Base-by-base conservation (phyloP, 768 basidiomycete genomes). In the Pilatotrama ljubarskyi region DNA sequence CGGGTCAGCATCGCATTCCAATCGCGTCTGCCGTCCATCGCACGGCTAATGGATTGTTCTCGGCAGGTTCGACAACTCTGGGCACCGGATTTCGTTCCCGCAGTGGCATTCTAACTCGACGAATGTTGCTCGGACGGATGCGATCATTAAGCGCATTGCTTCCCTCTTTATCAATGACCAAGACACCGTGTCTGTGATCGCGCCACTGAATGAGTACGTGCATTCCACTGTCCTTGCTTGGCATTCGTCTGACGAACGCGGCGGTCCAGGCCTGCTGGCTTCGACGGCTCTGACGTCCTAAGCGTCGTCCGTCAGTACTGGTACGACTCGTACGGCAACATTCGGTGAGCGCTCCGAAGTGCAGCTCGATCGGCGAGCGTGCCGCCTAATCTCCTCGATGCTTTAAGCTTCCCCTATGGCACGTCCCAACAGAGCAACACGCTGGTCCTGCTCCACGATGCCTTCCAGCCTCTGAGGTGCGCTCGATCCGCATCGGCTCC, bases 41-140 rank as follows among this genome's bases (percentile, higher is more conserved):
- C 24, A 38, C 26, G 24, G 43, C 49, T 55, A 2, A 29, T 38
- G 9, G 37, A 4, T 40, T 3, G 10, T 47, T 32, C 17, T 55
- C 52, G 18, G 0, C 67, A 90, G 91, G 20, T 93, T 84, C 66
- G 91, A 93, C 67, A 93, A 93, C 66, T 92, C 90, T 46, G 91
- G 91, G 18, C 87, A 86, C 50, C 82, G 73, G 59, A 70, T 84
- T 61, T 57, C 77, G 10, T 82, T 72, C 64, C 91, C 91, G 72
- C 70, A 75, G 32, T 93, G 91, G 91, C 87, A 91, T 13, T 80
- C 82, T 0, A 80, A 80, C 48, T 78, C 81, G 59, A 81, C 78
- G 32, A 88, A 92, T 66, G 79, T 93, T 46, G 75, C 80, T 46
- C 86, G 90, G 36, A 87, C 88, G 17, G 76, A 88, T 69, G 73